These are phyloP conservation scores for Cystobasidiaceae sp. DNA, from an alignment of 1,284 basidiomycete species.

Conservation along the genomic window DNA sequence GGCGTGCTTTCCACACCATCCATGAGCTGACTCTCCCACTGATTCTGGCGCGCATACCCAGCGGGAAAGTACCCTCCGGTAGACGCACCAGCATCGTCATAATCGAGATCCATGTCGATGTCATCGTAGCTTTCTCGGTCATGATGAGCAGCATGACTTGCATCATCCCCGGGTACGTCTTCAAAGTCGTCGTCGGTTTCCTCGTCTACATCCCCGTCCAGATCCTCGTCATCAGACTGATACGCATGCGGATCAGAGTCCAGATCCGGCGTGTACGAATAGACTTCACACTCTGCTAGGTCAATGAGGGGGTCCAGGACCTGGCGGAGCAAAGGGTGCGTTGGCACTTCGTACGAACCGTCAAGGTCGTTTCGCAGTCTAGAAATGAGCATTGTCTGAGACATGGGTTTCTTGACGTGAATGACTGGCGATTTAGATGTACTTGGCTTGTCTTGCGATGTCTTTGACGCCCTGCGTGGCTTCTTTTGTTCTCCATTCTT, in stretches of 20 bases:
- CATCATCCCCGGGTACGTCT: constrained; percentile 23
- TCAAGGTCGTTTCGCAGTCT: constrained; percentile 1
- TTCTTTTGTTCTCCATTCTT: too few relatives aligned
- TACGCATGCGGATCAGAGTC: constrained; percentile 88
- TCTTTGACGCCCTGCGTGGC: too few relatives aligned
- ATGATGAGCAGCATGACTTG: not conserved
- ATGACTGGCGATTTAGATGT: too few relatives aligned
- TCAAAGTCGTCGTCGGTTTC: constrained; percentile 43
- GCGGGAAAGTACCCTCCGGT: not conserved
- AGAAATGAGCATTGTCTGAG: not conserved
- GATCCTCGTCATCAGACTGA: constrained; percentile 47
- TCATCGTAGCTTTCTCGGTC: too few relatives aligned
- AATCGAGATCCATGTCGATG: constrained; percentile 2
- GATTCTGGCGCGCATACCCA: not conserved
- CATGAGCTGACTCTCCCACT: not conserved
- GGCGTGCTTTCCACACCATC: constrained; percentile 10
- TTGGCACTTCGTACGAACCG: constrained; percentile 37
- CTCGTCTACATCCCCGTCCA: constrained; percentile 41
- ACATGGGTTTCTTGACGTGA: too few relatives aligned
- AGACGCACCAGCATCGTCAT: not conserved
- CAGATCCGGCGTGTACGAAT: constrained; percentile 86
- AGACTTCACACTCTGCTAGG: constrained; percentile 88
- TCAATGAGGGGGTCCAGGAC: constrained; percentile 86
- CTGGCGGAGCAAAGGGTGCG: constrained; percentile 77
- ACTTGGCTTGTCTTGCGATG: too few relatives aligned